Base-by-base conservation (phyloP, 139 green algal species). In the Chlamydomonas applanata region DNA sequence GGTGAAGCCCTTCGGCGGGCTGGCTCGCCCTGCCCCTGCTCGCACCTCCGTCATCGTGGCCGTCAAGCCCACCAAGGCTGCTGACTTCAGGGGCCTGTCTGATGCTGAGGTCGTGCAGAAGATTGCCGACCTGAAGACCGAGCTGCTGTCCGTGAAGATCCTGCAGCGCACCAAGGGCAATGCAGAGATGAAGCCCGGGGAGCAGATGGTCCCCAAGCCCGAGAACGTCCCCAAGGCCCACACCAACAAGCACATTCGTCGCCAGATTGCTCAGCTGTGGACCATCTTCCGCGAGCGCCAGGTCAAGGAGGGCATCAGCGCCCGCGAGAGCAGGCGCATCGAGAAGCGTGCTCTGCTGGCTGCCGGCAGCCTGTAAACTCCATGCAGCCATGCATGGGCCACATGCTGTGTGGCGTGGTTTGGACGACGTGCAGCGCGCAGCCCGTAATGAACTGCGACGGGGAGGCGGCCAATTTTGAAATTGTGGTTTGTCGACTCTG, bases 211-310 rank as follows among this genome's bases (percentile, higher is more conserved):
- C 69, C 78, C 72, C 7, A 76, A 89, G 53, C 79, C 74, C 2
- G 74, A 86, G 73, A 83, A 83, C n/a, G 56, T 79, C 14, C 79
- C 79, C 40, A 85, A 85, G 74, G 71, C 60, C 27, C 53, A 87
- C 60, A n/a, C 85, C 45, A 85, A 85, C 72, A 86, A 84, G 79
- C 68, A 85, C 61, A n/a, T 80, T 14, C 77, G 77, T 17, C 69
- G 69, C 4, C 82, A 87, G 45, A 73, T 87, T 61, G 82, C 85
- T 0, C 82, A 88, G 77, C 75, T 85, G 53, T 68, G 83, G 52
- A 90, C 85, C 5, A 29, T 90, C 16, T 30, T 84, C 56, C 77
- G 85, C 27, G 67, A 86, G 72, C 71, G 82, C 7, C 79, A 90
- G 74, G 75, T 84, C 4, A 74, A 71, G 27, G 85, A 83, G 1